phyloP scores from a whole-genome alignment of 2,329 filamentous ascomycete species.

The Neocucurbitaria cava region DNA sequence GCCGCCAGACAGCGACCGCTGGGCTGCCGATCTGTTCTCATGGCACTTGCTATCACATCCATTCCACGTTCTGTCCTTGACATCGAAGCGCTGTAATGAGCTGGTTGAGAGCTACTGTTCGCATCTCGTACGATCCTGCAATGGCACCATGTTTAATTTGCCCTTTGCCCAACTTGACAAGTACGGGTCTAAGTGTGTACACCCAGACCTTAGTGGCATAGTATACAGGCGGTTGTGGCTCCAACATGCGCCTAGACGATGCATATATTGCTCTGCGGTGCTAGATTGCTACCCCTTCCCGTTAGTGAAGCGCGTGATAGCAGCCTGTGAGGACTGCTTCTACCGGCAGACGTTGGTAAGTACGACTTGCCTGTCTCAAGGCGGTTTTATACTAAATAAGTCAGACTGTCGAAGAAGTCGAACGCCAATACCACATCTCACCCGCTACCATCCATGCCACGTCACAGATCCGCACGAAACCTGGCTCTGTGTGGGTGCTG shows the following conservation, averaged over 20 bases:
- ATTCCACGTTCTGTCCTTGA: slow-evolving; percentile 35
- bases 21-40: slow-evolving; percentile 38
- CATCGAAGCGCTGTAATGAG: slow-evolving; percentile 27
- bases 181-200: slow-evolving; percentile 24
- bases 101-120: slow-evolving; percentile 36
- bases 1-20: slow-evolving; percentile 33
- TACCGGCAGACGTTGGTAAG: slow-evolving; percentile 37
- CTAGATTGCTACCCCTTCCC: slow-evolving; percentile 37
- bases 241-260: slow-evolving; percentile 35
- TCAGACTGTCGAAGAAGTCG: slow-evolving; percentile 38
- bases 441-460: slow-evolving; percentile 18
- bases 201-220: slow-evolving; percentile 35
- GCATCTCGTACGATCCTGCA: slow-evolving; percentile 34
- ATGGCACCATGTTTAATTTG: slow-evolving; percentile 35
- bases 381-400: background rate
- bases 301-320: slow-evolving; percentile 22
- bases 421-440: slow-evolving; percentile 37
- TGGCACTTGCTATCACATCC: slow-evolving; percentile 31
- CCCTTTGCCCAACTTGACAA: slow-evolving; percentile 32
- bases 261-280: slow-evolving; percentile 33
- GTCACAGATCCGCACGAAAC: slow-evolving; percentile 22
- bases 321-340: slow-evolving; percentile 38
- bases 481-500: slow-evolving; percentile 30
- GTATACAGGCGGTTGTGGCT: slow-evolving; percentile 42
- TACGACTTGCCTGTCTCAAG: background rate